Percentiles rank a stretch among this genome's conserved stretches.
These are phyloP conservation scores for Xerocomus potaroensis DNA, from an alignment of 768 basidiomycete genomes.

Conservation along the genomic window DNA sequence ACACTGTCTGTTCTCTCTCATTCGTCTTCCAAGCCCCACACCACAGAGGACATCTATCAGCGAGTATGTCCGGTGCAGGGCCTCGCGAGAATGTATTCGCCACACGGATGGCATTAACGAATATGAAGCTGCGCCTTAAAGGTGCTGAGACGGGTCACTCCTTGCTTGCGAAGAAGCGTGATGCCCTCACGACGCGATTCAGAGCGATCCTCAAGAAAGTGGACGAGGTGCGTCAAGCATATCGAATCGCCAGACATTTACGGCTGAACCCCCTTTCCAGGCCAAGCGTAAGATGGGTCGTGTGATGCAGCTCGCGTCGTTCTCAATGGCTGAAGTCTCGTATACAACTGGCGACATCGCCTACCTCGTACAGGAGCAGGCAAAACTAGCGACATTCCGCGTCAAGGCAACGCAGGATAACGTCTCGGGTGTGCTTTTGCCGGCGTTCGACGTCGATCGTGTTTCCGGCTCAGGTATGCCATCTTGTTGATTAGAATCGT, in stretches of 20 bases:
- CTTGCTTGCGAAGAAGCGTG: conserved; percentile 93
- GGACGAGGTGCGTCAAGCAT: conserved; percentile 72
- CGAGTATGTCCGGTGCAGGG: conserved; percentile 82
- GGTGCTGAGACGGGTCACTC: conserved; percentile 95
- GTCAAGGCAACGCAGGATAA: conserved; percentile 97
- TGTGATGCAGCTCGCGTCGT: conserved; percentile 98
- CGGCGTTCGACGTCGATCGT: conserved; percentile 91
- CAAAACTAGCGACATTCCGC: conserved; percentile 84
- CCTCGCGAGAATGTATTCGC: conserved; percentile 93
- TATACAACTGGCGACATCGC: conserved; percentile 97
- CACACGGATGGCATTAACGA: conserved; percentile 94
- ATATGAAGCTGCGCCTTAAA: conserved; percentile 86
- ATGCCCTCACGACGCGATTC: conserved; percentile 94
- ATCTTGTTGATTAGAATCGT: neutral
- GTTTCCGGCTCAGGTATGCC: conserved; percentile 72
- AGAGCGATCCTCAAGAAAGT: conserved; percentile 92
- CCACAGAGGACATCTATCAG: conserved; percentile 1
- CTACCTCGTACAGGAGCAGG: conserved; percentile 96
- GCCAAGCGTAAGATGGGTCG: conserved; percentile 99
- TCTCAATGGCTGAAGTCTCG: conserved; percentile 98
- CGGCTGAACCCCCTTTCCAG: conserved; percentile 39
- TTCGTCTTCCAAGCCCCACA: neutral
- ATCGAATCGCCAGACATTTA: neutral
- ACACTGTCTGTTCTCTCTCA: neutral
- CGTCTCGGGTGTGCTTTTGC: conserved; percentile 93